phyloP scores from a whole-genome alignment of 257 asterid species.

The Solanum dulcamara region DNA sequence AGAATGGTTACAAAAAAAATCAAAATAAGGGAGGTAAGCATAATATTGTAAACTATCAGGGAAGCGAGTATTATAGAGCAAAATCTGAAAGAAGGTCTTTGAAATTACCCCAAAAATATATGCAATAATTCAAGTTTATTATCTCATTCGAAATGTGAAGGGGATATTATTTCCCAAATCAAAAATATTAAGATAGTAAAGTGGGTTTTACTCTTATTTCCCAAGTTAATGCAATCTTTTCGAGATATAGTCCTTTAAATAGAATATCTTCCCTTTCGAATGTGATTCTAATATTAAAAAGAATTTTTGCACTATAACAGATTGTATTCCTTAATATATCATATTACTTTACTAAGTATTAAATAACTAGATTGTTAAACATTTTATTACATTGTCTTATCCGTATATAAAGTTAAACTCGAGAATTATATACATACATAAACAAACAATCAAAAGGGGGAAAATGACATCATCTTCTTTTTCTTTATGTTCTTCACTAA shows the following conservation, averaged over 20 bases:
- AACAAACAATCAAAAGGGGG: background rate
- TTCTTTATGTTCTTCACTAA: background rate
- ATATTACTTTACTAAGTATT: background rate
- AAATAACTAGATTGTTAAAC: background rate
- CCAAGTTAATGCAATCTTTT: too few species aligned
- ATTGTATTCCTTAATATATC: background rate
- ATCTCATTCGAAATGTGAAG: background rate
- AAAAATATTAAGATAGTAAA: background rate
- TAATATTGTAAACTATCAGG: too few species aligned
- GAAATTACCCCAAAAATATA: too few species aligned
- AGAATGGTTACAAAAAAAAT: too few species aligned
- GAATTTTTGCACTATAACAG: too few species aligned
- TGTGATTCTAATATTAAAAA: too few species aligned
- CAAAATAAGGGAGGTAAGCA: too few species aligned
- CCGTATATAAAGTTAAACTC: background rate
- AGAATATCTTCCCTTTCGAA: too few species aligned
- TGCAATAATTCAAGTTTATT: background rate
- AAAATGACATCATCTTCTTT: background rate
- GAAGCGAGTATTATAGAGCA: too few species aligned
- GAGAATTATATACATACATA: background rate
- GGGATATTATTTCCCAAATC: background rate
- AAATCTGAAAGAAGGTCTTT: too few species aligned
- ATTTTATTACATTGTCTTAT: background rate
- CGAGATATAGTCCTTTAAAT: too few species aligned
- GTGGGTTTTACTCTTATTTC: background rate